A percentile compares a stretch with the other conserved stretches of the same genome.
These are phyloP conservation scores for Anaeromyces robustus DNA, from an alignment of 192 early-diverging fungal species.

Conservation along the genomic window DNA sequence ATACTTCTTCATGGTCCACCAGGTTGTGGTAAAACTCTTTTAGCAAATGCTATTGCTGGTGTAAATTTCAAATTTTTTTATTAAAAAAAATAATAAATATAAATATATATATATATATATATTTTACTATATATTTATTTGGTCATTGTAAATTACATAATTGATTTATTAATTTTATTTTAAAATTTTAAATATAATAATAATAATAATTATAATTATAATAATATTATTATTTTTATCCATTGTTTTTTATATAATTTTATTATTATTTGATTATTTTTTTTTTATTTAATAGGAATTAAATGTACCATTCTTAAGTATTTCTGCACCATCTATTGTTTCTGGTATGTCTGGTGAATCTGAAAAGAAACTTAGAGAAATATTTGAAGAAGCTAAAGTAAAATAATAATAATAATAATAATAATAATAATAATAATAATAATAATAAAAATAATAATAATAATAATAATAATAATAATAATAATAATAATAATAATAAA, in stretches of 20 bases:
- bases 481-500: no score
- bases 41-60: slow-evolving; percentile 94
- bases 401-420: background rate
- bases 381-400: slow-evolving; percentile 85
- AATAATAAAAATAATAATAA: no score
- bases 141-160: no score
- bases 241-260: no score
- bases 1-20: slow-evolving; percentile 91
- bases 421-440: no score
- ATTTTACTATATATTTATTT: no score
- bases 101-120: no score
- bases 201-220: no score
- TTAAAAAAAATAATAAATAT: slow-evolving; percentile 2
- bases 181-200: no score
- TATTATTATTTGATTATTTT: no score
- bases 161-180: no score
- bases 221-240: background rate
- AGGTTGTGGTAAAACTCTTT: slow-evolving; percentile 88
- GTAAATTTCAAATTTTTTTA: slow-evolving; percentile 11
- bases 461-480: no score
- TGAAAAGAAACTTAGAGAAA: slow-evolving; percentile 92
- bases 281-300: slow-evolving; percentile 35
- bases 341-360: slow-evolving; percentile 97
- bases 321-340: slow-evolving; percentile 86
- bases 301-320: slow-evolving; percentile 77